Base-by-base conservation (phyloP, 345 rosid genomes). In the Eucalyptus polyanthemos region DNA sequence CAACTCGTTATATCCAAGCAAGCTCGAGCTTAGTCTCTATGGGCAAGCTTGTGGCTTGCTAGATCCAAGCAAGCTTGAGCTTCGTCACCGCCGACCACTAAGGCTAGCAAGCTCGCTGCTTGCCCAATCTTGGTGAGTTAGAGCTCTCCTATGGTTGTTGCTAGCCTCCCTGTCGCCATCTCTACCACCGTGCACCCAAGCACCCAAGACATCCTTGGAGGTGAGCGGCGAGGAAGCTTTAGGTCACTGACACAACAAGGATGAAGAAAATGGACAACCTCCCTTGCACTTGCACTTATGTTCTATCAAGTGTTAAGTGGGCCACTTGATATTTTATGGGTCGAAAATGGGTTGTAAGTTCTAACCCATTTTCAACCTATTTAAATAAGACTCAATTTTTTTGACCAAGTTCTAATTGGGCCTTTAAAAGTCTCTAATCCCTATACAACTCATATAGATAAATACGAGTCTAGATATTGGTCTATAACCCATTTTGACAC, bases 81-180 rank as follows among this genome's bases (percentile, higher is more conserved):
- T 56, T 53, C 24, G 1, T 53, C 0, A 2, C 5, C 2, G 10
- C 2, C 4, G 0, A 21, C 1, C 1, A 0, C 62, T 25, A 0
- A 56, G 62, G 62, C 27, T 0, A 5, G 62, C 62, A 24, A 56
- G 62, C 6, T 56, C 3, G 0, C 6, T 9, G 0, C 62, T 56
- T 3, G 3, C 62, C 6, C 3, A 0, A 56, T 56, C 62, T 3
- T 2, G 0, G 6, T 1, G 62, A 56, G 62, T 1, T 24, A 21
- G 62, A 56, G 62, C 62, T 56, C 62, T 5, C 12, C 3, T 24
- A 56, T 21, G 60, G 60, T 25, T 24, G 5, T 56, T 11, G 27
- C 29, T 0, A 56, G 29, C 29, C 62, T 56, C 62, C 62, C 62
- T 1, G 0, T 11, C 1, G 6, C 29, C 29, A 56, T 56, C 62